These are phyloP conservation scores for Emergomyces pasteurianus DNA, from an alignment of 2,329 filamentous ascomycete species.

Conservation along the genomic window DNA sequence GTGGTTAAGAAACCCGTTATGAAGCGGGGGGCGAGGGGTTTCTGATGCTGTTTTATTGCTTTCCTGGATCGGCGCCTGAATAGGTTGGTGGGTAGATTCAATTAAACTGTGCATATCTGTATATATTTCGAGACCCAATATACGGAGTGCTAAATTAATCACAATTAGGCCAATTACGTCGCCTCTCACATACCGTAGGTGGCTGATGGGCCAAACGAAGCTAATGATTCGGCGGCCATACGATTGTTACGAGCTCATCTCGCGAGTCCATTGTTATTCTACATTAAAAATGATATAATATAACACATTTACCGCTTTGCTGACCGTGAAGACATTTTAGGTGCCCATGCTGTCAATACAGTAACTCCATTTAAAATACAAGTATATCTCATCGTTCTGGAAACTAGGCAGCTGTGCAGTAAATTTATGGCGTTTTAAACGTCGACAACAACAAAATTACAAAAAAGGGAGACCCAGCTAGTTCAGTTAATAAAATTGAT, in stretches of 20 bases:
- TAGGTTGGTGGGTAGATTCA: neutral
- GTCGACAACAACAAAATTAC: neutral
- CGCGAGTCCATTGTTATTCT: too few relatives aligned
- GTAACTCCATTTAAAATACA: neutral
- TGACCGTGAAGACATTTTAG: neutral
- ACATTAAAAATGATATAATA: neutral
- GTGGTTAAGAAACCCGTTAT: slow-evolving; percentile 30
- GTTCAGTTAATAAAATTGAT: slow-evolving; percentile 97
- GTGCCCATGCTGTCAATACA: neutral
- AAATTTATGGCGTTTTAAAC: neutral
- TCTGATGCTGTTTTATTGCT: slow-evolving; percentile 1
- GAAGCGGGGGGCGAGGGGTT: slow-evolving; percentile 23
- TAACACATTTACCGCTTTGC: neutral
- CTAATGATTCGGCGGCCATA: neutral
- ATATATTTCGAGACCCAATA: neutral
- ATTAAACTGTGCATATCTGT: neutral
- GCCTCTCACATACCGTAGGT: neutral
- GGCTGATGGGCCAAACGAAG: neutral
- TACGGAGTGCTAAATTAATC: neutral
- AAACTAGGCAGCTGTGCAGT: neutral
- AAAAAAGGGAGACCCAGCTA: slow-evolving; percentile 12
- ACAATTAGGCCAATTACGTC: neutral
- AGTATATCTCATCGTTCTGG: neutral
- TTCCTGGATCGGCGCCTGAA: neutral
- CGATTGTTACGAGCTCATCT: neutral